These are phyloP conservation scores for Gymnopus androsaceus DNA, from an alignment of 1,284 basidiomycete genomes.

Conservation along the genomic window DNA sequence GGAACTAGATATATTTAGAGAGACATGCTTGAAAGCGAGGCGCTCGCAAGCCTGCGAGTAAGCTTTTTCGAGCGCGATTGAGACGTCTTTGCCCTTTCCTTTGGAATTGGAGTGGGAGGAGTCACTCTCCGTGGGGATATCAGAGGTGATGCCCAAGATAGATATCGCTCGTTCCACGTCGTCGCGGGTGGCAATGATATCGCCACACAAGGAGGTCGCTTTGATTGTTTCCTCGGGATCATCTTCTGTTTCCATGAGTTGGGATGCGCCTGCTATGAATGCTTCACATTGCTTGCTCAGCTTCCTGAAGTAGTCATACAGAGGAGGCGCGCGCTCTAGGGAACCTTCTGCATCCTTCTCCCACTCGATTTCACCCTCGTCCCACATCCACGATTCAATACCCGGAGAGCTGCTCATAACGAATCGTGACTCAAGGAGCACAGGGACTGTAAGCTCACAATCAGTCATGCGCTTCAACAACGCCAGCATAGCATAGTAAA, in stretches of 20 bases:
- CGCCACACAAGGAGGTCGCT: constrained; percentile 50
- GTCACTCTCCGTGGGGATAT: constrained; percentile 14
- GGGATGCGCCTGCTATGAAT: constrained; percentile 47
- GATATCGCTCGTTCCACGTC: constrained; percentile 50
- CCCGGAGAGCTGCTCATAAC: constrained; percentile 42
- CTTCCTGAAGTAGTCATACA: constrained; percentile 55
- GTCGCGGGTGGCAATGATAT: constrained; percentile 50
- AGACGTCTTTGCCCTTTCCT: constrained; percentile 32
- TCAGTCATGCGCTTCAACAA: constrained; percentile 52
- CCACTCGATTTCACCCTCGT: constrained; percentile 31
- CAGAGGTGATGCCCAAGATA: constrained; percentile 31
- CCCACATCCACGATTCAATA: constrained; percentile 51
- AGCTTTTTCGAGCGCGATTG: constrained; percentile 37
- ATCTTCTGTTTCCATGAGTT: constrained; percentile 37
- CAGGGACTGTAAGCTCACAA: constrained; percentile 49
- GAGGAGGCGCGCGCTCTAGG: constrained; percentile 38
- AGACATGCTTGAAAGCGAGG: constrained; percentile 47
- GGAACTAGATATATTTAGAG: constrained; percentile 23
- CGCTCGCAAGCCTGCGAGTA: constrained; percentile 48
- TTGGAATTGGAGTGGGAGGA: constrained; percentile 28
- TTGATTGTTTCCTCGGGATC: constrained; percentile 45
- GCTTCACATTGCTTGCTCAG: constrained; percentile 52
- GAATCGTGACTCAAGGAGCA: constrained; percentile 43
- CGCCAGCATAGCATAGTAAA: constrained; percentile 50
- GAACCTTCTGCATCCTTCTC: constrained; percentile 22